Percentiles rank a stretch among this genome's conserved stretches.
phyloP scores from a whole-genome alignment of 1,284 basidiomycete species.

The Phylloboletellus chloephorus region DNA sequence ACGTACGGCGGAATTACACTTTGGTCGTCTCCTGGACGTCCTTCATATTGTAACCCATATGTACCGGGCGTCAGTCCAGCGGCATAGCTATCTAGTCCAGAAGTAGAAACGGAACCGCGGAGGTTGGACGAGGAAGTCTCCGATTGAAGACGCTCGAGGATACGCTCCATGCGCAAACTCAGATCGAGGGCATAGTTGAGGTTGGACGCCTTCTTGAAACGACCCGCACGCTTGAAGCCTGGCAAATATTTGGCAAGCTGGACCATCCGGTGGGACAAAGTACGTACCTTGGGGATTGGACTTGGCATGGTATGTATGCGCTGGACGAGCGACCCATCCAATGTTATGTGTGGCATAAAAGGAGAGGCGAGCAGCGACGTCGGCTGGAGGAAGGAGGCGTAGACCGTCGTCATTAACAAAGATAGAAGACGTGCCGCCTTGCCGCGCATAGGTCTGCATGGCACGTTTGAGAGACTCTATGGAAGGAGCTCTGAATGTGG shows the following conservation, averaged over 20 bases:
- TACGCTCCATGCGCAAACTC: slow-evolving; percentile 62
- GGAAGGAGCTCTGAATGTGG: slow-evolving; percentile 55
- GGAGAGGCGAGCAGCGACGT: slow-evolving; percentile 57
- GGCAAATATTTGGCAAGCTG: neutral
- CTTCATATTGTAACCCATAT: slow-evolving; percentile 29
- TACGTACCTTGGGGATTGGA: slow-evolving; percentile 17
- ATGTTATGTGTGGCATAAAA: slow-evolving; percentile 81
- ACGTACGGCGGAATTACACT: slow-evolving; percentile 16
- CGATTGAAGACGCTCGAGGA: slow-evolving; percentile 30
- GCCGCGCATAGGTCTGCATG: slow-evolving; percentile 81
- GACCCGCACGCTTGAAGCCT: slow-evolving; percentile 78
- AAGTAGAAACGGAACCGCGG: slow-evolving; percentile 22
- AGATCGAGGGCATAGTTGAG: slow-evolving; percentile 81
- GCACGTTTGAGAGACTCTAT: slow-evolving; percentile 79
- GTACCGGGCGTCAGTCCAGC: slow-evolving; percentile 24
- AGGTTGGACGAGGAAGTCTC: slow-evolving; percentile 26
- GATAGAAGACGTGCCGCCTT: slow-evolving; percentile 74
- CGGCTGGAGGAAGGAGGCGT: slow-evolving; percentile 54
- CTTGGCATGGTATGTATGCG: slow-evolving; percentile 50
- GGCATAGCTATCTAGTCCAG: slow-evolving; percentile 15
- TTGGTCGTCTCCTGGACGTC: slow-evolving; percentile 26
- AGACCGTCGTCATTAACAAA: slow-evolving; percentile 77
- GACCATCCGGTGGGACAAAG: neutral
- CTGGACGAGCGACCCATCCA: slow-evolving; percentile 78
- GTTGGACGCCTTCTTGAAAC: slow-evolving; percentile 88